Conservation (phyloP, 306 rosid genomes). For the Corylus avellana region DNA sequence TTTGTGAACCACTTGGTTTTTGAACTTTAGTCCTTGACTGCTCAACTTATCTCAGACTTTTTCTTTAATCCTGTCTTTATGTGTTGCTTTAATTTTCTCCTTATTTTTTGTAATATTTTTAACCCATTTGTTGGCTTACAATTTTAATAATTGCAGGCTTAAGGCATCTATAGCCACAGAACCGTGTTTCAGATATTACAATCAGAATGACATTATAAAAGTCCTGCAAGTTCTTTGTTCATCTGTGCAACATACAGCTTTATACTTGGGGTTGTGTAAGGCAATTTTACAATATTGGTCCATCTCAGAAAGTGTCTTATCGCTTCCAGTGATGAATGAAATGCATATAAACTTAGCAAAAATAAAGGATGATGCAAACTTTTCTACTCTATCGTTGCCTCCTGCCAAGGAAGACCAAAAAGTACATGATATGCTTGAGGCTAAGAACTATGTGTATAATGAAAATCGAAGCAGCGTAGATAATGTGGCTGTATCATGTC, state of each 20-base stretch:
- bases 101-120: conserved; percentile 11
- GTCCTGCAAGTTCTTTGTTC: conserved; percentile 67
- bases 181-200: conserved; percentile 68
- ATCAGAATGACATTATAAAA: conserved; percentile 67
- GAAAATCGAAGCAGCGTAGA: conserved; percentile 29
- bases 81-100: conserved; percentile 7
- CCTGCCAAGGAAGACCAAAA: conserved; percentile 32
- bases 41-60: conserved; percentile 11
- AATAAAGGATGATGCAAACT: conserved; percentile 32
- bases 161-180: conserved; percentile 48
- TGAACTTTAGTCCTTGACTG: conserved; percentile 16
- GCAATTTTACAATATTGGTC: conserved; percentile 69
- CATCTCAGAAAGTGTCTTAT: conserved; percentile 53
- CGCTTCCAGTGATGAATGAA: conserved; percentile 42
- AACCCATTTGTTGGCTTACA: conserved; percentile 28
- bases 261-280: conserved; percentile 62
- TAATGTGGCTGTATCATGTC: conserved; percentile 35
- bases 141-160: conserved; percentile 63
- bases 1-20: conserved; percentile 20
- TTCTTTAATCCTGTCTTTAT: conserved; percentile 1
- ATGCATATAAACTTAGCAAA: conserved; percentile 28
- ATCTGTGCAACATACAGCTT: conserved; percentile 50
- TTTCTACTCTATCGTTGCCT: conserved; percentile 28
- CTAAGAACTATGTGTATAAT: conserved; percentile 25
- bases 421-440: conserved; percentile 32